Conservation (phyloP, 164 flowering plant genomes). For the Litsea cubeba region DNA sequence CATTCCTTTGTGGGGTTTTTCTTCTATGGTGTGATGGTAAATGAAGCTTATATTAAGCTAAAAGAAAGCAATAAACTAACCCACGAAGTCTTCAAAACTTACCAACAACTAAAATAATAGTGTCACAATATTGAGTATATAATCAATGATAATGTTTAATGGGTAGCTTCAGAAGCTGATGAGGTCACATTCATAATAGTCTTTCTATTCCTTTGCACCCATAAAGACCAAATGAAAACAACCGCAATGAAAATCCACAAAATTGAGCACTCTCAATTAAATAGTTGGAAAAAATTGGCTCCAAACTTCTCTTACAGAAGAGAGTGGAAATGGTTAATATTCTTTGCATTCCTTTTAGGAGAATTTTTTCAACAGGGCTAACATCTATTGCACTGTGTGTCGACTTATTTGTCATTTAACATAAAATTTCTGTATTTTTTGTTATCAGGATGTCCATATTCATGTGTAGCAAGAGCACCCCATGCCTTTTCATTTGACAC, state of each 20-base stretch:
- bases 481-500: slow-evolving; percentile 64
- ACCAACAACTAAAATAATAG: too few relatives aligned
- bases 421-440: not conserved
- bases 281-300: too few relatives aligned
- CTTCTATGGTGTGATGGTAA: too few relatives aligned
- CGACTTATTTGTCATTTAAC: not conserved
- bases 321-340: not conserved
- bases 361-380: not conserved
- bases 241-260: not conserved
- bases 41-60: too few relatives aligned
- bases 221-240: not conserved
- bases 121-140: too few relatives aligned
- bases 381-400: not conserved
- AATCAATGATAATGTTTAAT: too few relatives aligned
- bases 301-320: too few relatives aligned
- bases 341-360: not conserved
- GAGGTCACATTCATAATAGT: not conserved
- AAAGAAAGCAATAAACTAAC: too few relatives aligned
- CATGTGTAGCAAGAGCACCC: slow-evolving; percentile 79
- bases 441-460: slow-evolving; percentile 71
- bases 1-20: too few relatives aligned
- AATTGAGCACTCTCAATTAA: too few relatives aligned
- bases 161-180: not conserved
- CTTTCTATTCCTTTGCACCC: not conserved
- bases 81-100: too few relatives aligned